phyloP scores from a whole-genome alignment of 2,329 filamentous ascomycete species.

The Ophiosphaerella herpotricha region DNA sequence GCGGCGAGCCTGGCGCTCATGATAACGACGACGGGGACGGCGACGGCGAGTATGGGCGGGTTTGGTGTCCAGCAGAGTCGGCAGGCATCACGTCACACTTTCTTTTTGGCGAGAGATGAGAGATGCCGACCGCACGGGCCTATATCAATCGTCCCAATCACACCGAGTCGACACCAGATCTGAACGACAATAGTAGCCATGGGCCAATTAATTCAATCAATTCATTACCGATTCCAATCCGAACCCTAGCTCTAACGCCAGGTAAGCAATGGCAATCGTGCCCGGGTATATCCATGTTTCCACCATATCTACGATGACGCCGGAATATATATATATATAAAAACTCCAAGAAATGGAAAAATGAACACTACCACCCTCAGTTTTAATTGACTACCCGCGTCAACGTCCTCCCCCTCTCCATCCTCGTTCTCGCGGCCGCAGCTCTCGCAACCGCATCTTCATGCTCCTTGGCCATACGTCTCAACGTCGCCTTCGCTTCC shows the following conservation, averaged over 20 bases:
- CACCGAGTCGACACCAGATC: too few relatives aligned
- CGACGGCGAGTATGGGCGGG: too few relatives aligned
- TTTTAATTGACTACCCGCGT: slow-evolving; percentile 11
- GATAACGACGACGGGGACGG: slow-evolving; percentile 16
- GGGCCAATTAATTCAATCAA: not conserved
- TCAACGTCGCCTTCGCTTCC: slow-evolving; percentile 32
- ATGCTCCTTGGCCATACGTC: slow-evolving; percentile 34
- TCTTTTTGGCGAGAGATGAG: slow-evolving; percentile 10
- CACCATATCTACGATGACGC: not conserved
- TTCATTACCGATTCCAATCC: not conserved
- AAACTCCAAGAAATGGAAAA: too few relatives aligned
- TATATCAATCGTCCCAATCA: too few relatives aligned
- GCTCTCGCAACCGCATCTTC: slow-evolving; percentile 27
- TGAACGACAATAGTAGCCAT: too few relatives aligned
- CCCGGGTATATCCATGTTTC: slow-evolving; percentile 19
- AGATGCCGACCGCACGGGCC: too few relatives aligned
- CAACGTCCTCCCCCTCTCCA: slow-evolving; percentile 22
- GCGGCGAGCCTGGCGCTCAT: slow-evolving; percentile 79
- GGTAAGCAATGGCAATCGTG: not conserved
- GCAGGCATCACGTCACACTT: slow-evolving; percentile 21
- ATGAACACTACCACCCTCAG: too few relatives aligned
- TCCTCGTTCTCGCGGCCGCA: not conserved
- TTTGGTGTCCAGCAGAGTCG: too few relatives aligned
- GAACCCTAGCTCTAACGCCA: not conserved
- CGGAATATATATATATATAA: slow-evolving; percentile 1